Evolutionary conservation across 116 monocot species (phyloP), one percentile per base, ranked within the genome.

Genomic region (Posidonia oceanica): DNA sequence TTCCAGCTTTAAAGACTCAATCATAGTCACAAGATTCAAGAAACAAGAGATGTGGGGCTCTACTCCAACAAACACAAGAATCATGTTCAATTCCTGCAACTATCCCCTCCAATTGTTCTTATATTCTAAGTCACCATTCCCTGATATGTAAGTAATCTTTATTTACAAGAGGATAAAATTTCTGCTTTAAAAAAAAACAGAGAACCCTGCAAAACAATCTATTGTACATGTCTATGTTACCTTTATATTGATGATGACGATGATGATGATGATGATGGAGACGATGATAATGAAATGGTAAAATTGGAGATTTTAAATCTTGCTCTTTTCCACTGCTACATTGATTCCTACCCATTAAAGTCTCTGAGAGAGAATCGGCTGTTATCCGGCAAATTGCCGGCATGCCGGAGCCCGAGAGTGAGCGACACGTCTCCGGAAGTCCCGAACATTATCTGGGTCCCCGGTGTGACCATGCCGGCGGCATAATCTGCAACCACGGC

Each of bases 361-460:
- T 74, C 74, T 39, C 74, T 48, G 4, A 65, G 12, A 2, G 73
- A 55, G 55, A 65, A 74, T 13, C 22, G 74, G 20, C 14, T 39
- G 54, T 40, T 61, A 3, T 67, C 69, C 51, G 61, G 60, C 69
- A 39, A 3, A 22, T 69, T 68, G 8, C 75, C 74, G 21, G 74
- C 54, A 54, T 74, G 74, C 42, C 66, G 65, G 20, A 74, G 67
- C 18, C 74, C 74, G 52, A 74, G 74, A n/a, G 74, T 74, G 41
- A 74, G 74, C 5, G 74, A 74, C 18, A 74, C 74, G 68, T 75
- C 75, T 14, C 75, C 75, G 60, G 68, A 57, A 23, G 68, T 48
- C 37, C 44, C 68, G 38, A 66, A 66, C 3, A 17, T 61, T 15
- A 52, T 48, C 61, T 61, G 61, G 15, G 58, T 70, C 11, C 23